Percentiles rank a stretch among this genome's conserved stretches.
Conservation (phyloP, 2,329 filamentous ascomycete genomes). For the Diaporthe citrichinensis region DNA sequence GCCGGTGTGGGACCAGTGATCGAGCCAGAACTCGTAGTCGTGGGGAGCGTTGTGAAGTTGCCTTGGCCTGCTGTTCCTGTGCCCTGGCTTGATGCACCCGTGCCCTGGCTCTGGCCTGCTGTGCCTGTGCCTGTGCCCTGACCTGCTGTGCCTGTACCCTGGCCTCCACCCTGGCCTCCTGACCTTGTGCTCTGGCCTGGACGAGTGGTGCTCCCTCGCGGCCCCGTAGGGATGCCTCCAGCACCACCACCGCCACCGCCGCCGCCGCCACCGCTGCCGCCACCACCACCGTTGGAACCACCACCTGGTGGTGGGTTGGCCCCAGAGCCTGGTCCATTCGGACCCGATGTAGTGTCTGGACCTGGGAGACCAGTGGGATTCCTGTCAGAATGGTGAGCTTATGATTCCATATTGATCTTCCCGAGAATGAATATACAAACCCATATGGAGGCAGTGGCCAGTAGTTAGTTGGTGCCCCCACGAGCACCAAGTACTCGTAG, state of each 20-base stretch:
- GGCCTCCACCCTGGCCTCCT: not conserved
- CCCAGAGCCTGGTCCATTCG: not conserved
- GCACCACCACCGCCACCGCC: not conserved
- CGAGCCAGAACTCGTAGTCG: not conserved
- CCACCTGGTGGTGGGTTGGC: not conserved
- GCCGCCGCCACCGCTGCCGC: too few species aligned
- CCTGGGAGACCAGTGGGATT: not conserved
- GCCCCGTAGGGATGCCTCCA: not conserved
- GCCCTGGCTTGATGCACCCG: not conserved
- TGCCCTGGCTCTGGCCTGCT: not conserved
- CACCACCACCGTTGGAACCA: not conserved
- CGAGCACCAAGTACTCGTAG: not conserved
- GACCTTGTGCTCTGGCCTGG: not conserved
- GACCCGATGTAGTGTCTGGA: not conserved
- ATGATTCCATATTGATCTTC: not conserved
- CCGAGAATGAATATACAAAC: not conserved
- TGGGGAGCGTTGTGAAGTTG: not conserved
- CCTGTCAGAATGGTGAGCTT: not conserved
- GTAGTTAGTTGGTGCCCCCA: not conserved
- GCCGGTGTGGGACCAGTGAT: not conserved
- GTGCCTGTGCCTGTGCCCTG: not conserved
- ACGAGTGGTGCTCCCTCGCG: not conserved
- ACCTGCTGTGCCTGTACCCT: not conserved
- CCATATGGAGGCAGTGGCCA: conserved; percentile 7
- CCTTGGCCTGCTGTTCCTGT: not conserved